These are phyloP conservation scores for Fusarium subglutinans DNA, from an alignment of 2,329 filamentous ascomycete genomes.

Conservation along the genomic window DNA sequence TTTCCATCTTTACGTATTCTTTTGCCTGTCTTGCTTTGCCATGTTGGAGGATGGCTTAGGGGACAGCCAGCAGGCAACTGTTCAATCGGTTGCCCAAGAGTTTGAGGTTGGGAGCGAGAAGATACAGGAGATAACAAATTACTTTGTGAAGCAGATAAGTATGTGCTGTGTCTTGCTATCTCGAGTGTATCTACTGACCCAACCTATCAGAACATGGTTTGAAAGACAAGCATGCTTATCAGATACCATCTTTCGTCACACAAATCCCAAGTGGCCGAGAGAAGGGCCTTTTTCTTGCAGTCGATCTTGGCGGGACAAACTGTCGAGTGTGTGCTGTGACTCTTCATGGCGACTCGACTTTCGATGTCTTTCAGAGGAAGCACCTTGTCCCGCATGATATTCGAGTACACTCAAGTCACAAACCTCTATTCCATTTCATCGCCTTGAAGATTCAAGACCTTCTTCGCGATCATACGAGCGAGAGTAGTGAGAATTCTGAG, in stretches of 20 bases:
- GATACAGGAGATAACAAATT: not conserved
- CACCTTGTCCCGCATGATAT: not conserved
- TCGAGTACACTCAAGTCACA: not conserved
- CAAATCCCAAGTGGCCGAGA: slow-evolving; percentile 10
- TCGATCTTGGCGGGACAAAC: slow-evolving; percentile 1
- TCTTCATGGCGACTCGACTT: not conserved
- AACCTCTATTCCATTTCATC: slow-evolving; percentile 2
- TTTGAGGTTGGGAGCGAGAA: not conserved
- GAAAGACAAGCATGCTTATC: slow-evolving; percentile 15
- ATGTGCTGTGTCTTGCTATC: not conserved
- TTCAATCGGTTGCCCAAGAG: not conserved
- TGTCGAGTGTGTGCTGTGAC: slow-evolving; percentile 4
- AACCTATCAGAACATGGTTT: slow-evolving; percentile 15
- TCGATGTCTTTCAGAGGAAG: not conserved
- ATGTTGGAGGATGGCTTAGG: not conserved
- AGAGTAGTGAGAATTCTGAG: fast-evolving
- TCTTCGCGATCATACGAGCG: not conserved
- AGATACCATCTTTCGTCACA: slow-evolving; percentile 17
- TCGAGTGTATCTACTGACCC: not conserved
- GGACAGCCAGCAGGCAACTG: not conserved
- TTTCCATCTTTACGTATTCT: not conserved
- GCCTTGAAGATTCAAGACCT: not conserved
- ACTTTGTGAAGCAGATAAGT: slow-evolving; percentile 8
- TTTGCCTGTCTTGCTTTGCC: not conserved
- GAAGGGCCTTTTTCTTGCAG: slow-evolving; percentile 6